Evolutionary conservation across 2,329 filamentous ascomycete genomes (phyloP).

Genomic region (Exophiala sp.): DNA sequence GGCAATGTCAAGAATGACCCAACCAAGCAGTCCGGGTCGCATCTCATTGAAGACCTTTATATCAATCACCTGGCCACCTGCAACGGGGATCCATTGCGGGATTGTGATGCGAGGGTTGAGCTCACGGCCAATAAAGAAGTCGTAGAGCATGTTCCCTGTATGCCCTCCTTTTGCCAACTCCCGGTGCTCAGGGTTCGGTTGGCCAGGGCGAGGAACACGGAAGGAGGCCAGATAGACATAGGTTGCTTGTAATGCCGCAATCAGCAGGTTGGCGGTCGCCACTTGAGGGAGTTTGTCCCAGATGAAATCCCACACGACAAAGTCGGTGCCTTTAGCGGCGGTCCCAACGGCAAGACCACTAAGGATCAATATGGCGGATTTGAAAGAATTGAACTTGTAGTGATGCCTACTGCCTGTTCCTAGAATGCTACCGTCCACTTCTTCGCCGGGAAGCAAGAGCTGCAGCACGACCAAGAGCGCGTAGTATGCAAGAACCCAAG

Average conservation of each 20-base stretch:
- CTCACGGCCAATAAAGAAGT: conserved; percentile 95
- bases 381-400: conserved; percentile 77
- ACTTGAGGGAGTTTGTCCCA: conserved; percentile 85
- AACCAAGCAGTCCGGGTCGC: conserved; percentile 84
- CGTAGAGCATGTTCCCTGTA: conserved; percentile 80
- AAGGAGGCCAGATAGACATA: conserved; percentile 82
- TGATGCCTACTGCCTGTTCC: conserved; percentile 65
- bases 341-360: conserved; percentile 69
- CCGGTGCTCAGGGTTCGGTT: conserved; percentile 64
- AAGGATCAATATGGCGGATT: conserved; percentile 67
- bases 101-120: conserved; percentile 74
- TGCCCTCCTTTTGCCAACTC: conserved; percentile 77
- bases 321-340: conserved; percentile 68
- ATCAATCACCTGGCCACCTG: conserved; percentile 68
- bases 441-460: conserved; percentile 66
- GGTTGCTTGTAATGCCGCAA: conserved; percentile 64
- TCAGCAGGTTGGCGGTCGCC: conserved; percentile 72
- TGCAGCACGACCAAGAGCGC: conserved; percentile 68
- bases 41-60: conserved; percentile 87
- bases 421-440: conserved; percentile 65
- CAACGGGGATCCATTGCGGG: conserved; percentile 55
- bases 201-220: conserved; percentile 55
- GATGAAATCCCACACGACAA: conserved; percentile 86
- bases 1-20: conserved; percentile 77
- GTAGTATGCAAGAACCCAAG: conserved; percentile 73